A percentile compares a stretch with the other conserved stretches of the same genome.
Evolutionary conservation across 345 rosid species (phyloP).

Genomic region (Citrus australasica): DNA sequence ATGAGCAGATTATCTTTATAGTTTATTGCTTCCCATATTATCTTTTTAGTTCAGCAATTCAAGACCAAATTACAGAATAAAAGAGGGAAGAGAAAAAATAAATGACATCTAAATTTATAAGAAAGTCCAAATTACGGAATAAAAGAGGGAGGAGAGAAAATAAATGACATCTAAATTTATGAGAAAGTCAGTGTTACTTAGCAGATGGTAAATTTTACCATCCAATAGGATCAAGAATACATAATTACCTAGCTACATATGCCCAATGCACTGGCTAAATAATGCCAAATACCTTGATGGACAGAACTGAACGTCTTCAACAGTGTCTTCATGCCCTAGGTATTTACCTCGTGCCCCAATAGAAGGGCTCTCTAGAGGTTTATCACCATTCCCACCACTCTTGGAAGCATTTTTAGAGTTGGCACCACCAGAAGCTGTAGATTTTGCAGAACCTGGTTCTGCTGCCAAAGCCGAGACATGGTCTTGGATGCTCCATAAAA

Average conservation of each 20-base stretch:
- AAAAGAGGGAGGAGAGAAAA: background rate
- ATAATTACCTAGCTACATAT: background rate
- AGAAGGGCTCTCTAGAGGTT: slow-evolving; percentile 37
- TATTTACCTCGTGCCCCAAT: slow-evolving; percentile 52
- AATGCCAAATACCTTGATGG: slow-evolving; percentile 48
- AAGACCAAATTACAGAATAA: background rate
- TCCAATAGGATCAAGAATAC: background rate
- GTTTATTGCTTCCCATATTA: background rate
- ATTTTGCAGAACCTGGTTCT: slow-evolving; percentile 33
- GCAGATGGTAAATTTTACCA: background rate
- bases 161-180: background rate
- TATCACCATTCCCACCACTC: slow-evolving; percentile 41
- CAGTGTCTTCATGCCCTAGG: slow-evolving; percentile 58
- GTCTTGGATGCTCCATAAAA: slow-evolving; percentile 68
- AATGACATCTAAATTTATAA: background rate
- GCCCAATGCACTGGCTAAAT: slow-evolving; percentile 3
- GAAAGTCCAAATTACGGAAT: background rate
- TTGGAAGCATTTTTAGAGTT: slow-evolving; percentile 37
- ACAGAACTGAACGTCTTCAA: slow-evolving; percentile 70
- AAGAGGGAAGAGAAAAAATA: background rate
- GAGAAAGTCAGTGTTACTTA: background rate
- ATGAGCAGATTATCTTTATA: background rate
- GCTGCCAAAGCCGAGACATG: slow-evolving; percentile 44
- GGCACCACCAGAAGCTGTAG: slow-evolving; percentile 37
- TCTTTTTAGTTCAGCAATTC: background rate